These are phyloP conservation scores for Schwanniomyces etchellsii DNA, from an alignment of 1,139 yeast species.

Conservation along the genomic window DNA sequence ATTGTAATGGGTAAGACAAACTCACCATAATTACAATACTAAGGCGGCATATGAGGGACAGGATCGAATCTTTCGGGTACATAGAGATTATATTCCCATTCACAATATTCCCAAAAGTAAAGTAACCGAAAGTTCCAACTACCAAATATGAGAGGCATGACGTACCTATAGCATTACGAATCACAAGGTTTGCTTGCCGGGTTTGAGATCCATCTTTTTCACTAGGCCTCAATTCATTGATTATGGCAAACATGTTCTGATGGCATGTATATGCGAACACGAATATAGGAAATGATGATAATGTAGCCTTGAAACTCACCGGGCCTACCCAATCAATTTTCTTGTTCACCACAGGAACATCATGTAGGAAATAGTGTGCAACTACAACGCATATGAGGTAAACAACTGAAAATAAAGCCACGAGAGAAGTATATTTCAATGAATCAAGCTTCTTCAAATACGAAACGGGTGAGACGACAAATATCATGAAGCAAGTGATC, in stretches of 20 bases:
- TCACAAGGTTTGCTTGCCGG: slow-evolving; percentile 48
- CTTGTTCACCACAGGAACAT: slow-evolving; percentile 17
- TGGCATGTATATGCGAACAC: slow-evolving; percentile 95
- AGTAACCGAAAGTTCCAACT: slow-evolving; percentile 81
- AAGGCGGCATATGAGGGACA: slow-evolving; percentile 63
- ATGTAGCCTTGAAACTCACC: slow-evolving; percentile 28
- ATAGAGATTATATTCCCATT: slow-evolving; percentile 64
- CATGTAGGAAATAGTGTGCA: slow-evolving; percentile 48
- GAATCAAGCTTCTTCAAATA: slow-evolving; percentile 73
- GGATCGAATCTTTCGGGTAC: slow-evolving; percentile 53
- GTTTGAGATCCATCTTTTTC: slow-evolving; percentile 41
- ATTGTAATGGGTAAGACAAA: slow-evolving; percentile 67
- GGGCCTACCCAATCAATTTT: slow-evolving; percentile 33
- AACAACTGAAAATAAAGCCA: slow-evolving; percentile 79
- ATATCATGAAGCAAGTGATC: slow-evolving; percentile 56
- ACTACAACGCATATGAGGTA: slow-evolving; percentile 74
- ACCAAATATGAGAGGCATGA: slow-evolving; percentile 56
- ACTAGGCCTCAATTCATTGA: slow-evolving; percentile 54
- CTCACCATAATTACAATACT: slow-evolving; percentile 68
- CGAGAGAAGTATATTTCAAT: slow-evolving; percentile 74
- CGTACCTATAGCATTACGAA: slow-evolving; percentile 53
- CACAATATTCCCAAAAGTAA: slow-evolving; percentile 76
- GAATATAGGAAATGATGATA: slow-evolving; percentile 71
- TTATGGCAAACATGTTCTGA: slow-evolving; percentile 86
- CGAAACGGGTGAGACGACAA: slow-evolving; percentile 67